phyloP scores from a whole-genome alignment of 2,329 filamentous ascomycete species.

The Fusarium fracticaudum region DNA sequence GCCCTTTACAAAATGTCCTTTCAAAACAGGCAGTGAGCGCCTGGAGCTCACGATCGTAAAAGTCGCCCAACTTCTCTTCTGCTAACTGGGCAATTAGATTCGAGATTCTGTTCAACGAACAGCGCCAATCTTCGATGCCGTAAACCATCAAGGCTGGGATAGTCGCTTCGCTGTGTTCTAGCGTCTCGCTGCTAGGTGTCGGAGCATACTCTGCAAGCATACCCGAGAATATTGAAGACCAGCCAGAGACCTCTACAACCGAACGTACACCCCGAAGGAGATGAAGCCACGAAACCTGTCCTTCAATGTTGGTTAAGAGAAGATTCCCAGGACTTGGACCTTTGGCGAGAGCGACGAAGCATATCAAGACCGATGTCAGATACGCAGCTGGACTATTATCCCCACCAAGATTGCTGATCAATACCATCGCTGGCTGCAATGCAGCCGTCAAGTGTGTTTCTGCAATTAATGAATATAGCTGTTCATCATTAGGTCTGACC shows the following conservation, averaged over 20 bases:
- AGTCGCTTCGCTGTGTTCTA: neutral
- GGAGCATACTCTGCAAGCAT: neutral
- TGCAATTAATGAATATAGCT: neutral
- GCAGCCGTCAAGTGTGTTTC: neutral
- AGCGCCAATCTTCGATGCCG: neutral
- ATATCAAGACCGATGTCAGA: neutral
- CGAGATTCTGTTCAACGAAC: neutral
- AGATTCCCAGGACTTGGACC: neutral
- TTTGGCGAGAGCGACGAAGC: neutral
- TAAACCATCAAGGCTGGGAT: neutral
- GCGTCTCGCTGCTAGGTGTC: rapidly evolving
- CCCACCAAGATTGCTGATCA: neutral
- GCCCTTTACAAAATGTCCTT: neutral
- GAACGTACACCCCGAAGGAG: neutral
- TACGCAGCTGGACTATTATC: neutral
- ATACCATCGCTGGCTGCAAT: neutral
- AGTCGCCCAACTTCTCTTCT: neutral
- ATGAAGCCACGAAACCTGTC: neutral
- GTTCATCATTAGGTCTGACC: neutral
- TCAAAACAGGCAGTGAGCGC: neutral
- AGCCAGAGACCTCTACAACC: neutral
- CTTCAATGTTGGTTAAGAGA: neutral
- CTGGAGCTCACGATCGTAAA: neutral
- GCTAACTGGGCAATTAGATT: rapidly evolving
- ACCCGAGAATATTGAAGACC: neutral